Conservation (phyloP, 2,329 filamentous ascomycete genomes). For the Ophiostoma montium region DNA sequence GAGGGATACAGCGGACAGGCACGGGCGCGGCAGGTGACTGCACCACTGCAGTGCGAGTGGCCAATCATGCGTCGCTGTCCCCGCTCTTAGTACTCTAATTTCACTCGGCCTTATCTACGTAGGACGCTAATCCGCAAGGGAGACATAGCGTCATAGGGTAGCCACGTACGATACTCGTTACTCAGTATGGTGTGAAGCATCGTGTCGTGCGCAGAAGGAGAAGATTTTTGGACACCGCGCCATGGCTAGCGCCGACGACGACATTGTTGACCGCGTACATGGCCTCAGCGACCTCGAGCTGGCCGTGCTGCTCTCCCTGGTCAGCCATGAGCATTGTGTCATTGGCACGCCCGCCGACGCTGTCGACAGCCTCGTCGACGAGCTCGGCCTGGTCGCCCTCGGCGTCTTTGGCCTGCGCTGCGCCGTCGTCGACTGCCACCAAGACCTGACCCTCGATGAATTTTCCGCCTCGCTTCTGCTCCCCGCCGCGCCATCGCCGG, state of each 20-base stretch:
- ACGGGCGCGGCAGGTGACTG: conserved; percentile 4
- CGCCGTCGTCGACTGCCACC: conserved; percentile 57
- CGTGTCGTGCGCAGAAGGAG: background rate
- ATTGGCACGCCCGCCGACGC: conserved; percentile 54
- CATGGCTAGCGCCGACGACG: conserved; percentile 24
- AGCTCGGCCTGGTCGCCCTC: conserved; percentile 55
- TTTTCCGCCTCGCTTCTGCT: conserved; percentile 60
- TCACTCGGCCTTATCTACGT: conserved; percentile 1
- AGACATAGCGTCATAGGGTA: background rate
- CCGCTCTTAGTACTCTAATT: conserved; percentile 1
- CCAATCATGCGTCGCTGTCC: background rate
- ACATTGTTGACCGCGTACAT: conserved; percentile 55
- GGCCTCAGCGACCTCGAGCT: conserved; percentile 77
- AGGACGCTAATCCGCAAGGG: background rate
- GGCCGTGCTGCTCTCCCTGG: conserved; percentile 67
- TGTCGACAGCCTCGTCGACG: conserved; percentile 55
- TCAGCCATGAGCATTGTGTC: conserved; percentile 76
- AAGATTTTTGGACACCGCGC: background rate
- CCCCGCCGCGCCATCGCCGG: conserved; percentile 20
- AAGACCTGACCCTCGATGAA: conserved; percentile 63
- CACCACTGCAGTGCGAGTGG: background rate
- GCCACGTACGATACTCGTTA: background rate
- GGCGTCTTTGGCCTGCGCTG: conserved; percentile 60
- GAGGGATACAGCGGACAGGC: background rate
- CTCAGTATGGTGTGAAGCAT: background rate